phyloP scores from a whole-genome alignment of 2,329 filamentous ascomycete genomes.

The Alternaria rosae region DNA sequence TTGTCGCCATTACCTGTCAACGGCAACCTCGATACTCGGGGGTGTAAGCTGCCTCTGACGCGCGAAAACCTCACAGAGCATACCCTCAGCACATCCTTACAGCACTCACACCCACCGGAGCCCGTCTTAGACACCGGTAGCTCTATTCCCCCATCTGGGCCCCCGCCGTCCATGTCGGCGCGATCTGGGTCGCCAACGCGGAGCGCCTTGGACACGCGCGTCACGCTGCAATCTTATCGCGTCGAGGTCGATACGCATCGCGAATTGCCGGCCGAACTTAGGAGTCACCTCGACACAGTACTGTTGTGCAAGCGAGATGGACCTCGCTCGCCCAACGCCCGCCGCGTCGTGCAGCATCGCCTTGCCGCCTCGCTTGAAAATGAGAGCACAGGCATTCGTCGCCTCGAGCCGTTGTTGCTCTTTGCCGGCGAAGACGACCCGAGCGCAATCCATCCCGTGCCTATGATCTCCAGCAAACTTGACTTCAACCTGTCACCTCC shows the following conservation, averaged over 20 bases:
- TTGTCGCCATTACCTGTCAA: neutral
- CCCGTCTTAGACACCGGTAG: neutral
- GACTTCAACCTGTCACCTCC: no score
- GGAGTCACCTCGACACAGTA: constrained; percentile 10
- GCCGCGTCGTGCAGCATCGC: no score
- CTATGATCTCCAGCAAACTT: no score
- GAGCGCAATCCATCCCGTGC: neutral
- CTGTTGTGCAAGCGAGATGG: constrained; percentile 8
- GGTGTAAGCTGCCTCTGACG: neutral
- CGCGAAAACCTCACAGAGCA: neutral
- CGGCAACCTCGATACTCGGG: neutral
- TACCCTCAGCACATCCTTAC: constrained; percentile 1
- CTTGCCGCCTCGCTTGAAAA: no score
- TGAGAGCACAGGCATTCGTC: constrained; percentile 1
- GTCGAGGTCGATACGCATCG: constrained; percentile 6
- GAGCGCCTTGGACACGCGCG: constrained; percentile 10
- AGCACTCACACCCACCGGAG: neutral
- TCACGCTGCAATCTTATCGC: constrained; percentile 7
- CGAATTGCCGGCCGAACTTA: neutral
- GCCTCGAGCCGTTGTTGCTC: neutral
- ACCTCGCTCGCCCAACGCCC: constrained; percentile 13
- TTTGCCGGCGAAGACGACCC: constrained; percentile 1
- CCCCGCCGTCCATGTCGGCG: constrained; percentile 6
- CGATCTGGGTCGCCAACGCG: constrained; percentile 12
- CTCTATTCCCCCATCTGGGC: neutral